phyloP scores from a whole-genome alignment of 2,329 filamentous ascomycete species.

The Ascomycota sp. region DNA sequence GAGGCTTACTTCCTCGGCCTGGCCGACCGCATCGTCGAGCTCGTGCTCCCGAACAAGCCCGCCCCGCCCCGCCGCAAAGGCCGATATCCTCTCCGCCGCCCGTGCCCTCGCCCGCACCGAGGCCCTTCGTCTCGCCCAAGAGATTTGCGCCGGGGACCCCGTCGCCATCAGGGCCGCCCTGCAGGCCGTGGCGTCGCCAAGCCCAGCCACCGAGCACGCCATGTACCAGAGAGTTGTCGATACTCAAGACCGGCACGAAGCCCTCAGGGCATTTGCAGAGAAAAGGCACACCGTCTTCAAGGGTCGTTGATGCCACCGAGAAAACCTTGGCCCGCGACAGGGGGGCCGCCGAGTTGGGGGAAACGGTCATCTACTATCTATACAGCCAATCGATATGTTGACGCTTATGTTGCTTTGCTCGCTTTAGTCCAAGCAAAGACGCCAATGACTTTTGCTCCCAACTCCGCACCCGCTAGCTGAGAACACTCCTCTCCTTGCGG shows the following conservation, averaged over 20 bases:
- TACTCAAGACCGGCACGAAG: constrained; percentile 77
- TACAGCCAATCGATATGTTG: too few relatives aligned
- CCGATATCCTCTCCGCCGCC: constrained; percentile 31
- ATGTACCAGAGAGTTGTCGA: constrained; percentile 70
- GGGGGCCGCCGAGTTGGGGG: too few relatives aligned
- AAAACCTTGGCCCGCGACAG: too few relatives aligned
- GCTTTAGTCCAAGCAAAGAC: too few relatives aligned
- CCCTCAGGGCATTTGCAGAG: constrained; percentile 59
- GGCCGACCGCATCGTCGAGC: constrained; percentile 74
- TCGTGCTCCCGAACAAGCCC: constrained; percentile 35
- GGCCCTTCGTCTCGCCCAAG: constrained; percentile 56
- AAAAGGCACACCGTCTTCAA: constrained; percentile 40
- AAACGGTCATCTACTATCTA: too few relatives aligned
- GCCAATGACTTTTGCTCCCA: too few relatives aligned
- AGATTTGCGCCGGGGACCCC: constrained; percentile 81
- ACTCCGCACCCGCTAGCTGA: too few relatives aligned
- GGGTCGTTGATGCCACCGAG: constrained; percentile 29
- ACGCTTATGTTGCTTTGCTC: too few relatives aligned
- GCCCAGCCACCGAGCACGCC: constrained; percentile 62
- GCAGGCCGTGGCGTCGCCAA: constrained; percentile 52
- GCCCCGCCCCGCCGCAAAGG: constrained; percentile 6
- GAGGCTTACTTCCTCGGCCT: constrained; percentile 88
- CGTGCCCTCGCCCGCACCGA: constrained; percentile 51
- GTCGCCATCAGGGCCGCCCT: constrained; percentile 64
- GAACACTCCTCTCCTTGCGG: too few relatives aligned